phyloP scores from a whole-genome alignment of 148 eudicot genomes.

The Polygonum aviculare region DNA sequence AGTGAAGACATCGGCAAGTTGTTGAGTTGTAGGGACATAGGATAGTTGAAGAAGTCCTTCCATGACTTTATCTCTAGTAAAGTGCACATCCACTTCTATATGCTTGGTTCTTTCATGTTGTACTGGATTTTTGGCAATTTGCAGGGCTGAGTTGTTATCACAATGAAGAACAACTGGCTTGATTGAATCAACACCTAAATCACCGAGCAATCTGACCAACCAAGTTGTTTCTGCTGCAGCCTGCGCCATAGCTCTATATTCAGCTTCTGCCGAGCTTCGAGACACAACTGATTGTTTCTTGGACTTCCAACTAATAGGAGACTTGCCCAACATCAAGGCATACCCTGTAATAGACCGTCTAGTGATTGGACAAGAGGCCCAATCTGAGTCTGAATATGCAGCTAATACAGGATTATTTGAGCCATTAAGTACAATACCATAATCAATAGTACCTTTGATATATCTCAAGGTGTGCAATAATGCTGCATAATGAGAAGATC shows the following conservation, averaged over 20 bases:
- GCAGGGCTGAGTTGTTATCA: not conserved
- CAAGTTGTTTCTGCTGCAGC: not conserved
- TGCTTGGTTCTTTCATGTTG: not conserved
- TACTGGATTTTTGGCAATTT: not conserved
- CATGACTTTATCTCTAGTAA: not conserved
- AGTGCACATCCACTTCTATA: not conserved
- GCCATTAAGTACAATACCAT: not conserved
- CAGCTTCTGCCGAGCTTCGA: not conserved
- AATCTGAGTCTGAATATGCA: not conserved
- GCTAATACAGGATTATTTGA: not conserved
- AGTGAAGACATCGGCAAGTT: not conserved
- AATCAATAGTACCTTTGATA: not conserved
- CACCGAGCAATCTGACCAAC: not conserved
- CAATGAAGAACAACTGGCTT: not conserved
- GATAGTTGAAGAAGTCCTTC: not conserved
- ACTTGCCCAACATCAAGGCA: not conserved
- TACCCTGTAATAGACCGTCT: not conserved
- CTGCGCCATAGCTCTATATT: not conserved
- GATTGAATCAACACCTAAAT: not conserved
- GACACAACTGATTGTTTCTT: not conserved
- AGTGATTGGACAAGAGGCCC: not conserved
- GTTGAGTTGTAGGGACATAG: not conserved
- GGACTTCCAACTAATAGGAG: not conserved
- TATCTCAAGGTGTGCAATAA: not conserved
- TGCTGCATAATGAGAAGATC: not conserved